Base-by-base conservation (phyloP, 148 eudicot genomes). In the Vaccinium corymbosum region DNA sequence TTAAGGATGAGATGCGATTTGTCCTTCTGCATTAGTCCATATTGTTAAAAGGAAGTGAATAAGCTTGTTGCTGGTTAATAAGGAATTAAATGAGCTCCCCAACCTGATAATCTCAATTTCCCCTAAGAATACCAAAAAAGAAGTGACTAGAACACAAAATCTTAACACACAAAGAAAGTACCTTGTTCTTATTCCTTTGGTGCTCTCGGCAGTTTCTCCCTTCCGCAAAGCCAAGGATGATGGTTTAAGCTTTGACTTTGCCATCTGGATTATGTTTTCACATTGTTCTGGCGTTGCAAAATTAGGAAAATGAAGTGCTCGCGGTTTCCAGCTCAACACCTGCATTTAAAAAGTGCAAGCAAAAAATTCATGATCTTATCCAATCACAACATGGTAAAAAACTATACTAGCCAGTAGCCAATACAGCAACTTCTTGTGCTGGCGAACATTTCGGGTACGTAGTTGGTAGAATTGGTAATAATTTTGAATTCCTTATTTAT, bases 301-400 rank as follows among this genome's bases (percentile, higher is more conserved):
- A 22, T 88, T 91, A n/a, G 91, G 93, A 81, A 90, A 93, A 82
- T 88, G 89, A 78, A 89, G 22, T 62, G 84, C 85, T 64, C 94
- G 91, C 27, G 95, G 95, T 83, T 87, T 89, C 95, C 95, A 93
- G 86, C 94, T 93, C 88, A 93, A 88, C 29, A 93, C 89, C 95
- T 93, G 84, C 79, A 83, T 17, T 17, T 81, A 66, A 84, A 80
- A 85, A 84, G 79, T 38, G 57, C 49, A 7, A 12, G 27, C 20
- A 20, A n/a, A 46, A 52, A 66, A 62, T 53, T 3, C 38, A 27
- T 3, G 11, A 79, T 20, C 12, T 13, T 53, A 56, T 80, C 14
- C 55, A 50, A 46, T 55, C 49, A 29, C 66, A 17, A 38, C 55
- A 17, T 49, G 0, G 10, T 50, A 80, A 62, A 71, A 53, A 35